Evolutionary conservation across 2,329 filamentous ascomycete species (phyloP), one percentile per base, ranked within the genome.

Genomic region (Madurella mycetomatis): DNA sequence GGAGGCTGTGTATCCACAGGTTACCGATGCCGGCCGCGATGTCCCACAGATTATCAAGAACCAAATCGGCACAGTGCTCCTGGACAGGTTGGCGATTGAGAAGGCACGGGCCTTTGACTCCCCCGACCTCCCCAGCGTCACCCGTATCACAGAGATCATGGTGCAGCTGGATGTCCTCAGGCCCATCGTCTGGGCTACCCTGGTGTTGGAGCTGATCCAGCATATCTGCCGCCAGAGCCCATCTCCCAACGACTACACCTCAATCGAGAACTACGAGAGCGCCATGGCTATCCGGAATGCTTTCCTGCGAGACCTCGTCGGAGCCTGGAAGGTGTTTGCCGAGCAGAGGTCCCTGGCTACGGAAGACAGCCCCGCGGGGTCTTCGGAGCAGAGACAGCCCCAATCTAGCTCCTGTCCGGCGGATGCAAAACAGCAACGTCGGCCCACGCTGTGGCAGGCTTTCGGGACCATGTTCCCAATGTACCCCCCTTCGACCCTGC

Each of bases 311-410:
- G 74, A 76, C 56, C 66, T 76, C 3, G 60, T 75, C 15, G 67
- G 72, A 18, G 66, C 72, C 15, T 77, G 73, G 74, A 69, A 70
- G 41, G 55, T 71, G 12, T 67, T 76, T 51, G 67, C 68, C 30
- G 56, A 69, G 16, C 69, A 71, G n/a, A 61, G 57, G 15, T 32
- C 55, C 15, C 13, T 18, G 34, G 65, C 34, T 8, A 9, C 47
- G 9, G 15, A 16, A 15, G 16, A n/a, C 13, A 12, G 19, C 17
- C 17, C 49, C 18, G 18, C 18, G 4, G 48, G 11, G 13, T 15
- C 4, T 37, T 4, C 34, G 19, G 37, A 18, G n/a, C 11, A 39
- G 19, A 18, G 34, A 25, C 9, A 37, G 30, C 5, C 9, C 39
- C 17, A 47, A 11, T 1, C 49, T 13, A 47, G 16, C 9, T 19